Evolutionary conservation across 768 basidiomycete genomes (phyloP).

Genomic region (Dendrothele bispora): DNA sequence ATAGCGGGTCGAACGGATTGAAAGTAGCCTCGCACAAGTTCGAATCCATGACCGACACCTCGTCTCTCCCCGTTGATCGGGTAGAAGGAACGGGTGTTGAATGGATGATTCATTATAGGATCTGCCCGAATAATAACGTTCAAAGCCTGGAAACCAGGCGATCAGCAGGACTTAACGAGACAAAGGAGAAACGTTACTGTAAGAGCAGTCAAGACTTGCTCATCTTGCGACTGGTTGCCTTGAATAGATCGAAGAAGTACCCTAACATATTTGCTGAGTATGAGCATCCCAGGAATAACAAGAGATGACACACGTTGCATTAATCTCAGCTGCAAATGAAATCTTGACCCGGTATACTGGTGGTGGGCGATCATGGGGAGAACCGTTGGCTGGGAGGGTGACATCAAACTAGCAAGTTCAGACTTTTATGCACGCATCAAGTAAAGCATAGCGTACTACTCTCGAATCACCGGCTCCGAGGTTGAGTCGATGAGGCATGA

Average conservation of each 20-base stretch:
- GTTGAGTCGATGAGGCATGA: constrained; percentile 42
- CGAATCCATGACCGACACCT: constrained; percentile 59
- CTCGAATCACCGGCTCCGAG: constrained; percentile 34
- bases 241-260: constrained; percentile 61
- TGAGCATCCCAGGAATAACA: neutral
- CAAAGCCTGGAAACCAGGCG: constrained; percentile 50
- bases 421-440: constrained; percentile 7
- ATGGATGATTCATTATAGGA: constrained; percentile 65
- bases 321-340: constrained; percentile 56
- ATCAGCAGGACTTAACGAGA: neutral
- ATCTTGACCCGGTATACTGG: constrained; percentile 55
- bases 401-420: constrained; percentile 19
- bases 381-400: constrained; percentile 41
- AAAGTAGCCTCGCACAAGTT: constrained; percentile 80
- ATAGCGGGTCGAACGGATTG: constrained; percentile 73
- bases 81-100: constrained; percentile 76
- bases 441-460: constrained; percentile 9
- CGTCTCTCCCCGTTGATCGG: constrained; percentile 49
- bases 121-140: constrained; percentile 79
- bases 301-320: constrained; percentile 35
- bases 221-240: constrained; percentile 69
- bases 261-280: constrained; percentile 36
- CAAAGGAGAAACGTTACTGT: constrained; percentile 42
- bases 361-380: constrained; percentile 34
- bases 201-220: constrained; percentile 61